Evolutionary conservation across 2,329 filamentous ascomycete genomes (phyloP), one percentile per base, ranked within the genome.

Genomic region (Zasmidium cellare): DNA sequence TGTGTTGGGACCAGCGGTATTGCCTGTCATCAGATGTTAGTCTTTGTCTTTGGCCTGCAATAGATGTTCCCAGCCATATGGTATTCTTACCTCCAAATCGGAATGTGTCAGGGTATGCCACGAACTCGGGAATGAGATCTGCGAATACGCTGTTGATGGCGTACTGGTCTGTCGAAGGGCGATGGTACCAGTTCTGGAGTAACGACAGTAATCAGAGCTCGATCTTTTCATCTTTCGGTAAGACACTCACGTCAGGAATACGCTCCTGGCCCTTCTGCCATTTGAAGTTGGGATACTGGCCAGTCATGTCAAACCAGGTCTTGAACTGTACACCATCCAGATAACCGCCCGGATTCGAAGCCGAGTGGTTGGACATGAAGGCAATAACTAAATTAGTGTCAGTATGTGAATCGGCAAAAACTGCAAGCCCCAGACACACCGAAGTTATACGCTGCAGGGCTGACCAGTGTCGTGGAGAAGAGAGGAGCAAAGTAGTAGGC

Each of bases 1-100:
- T 18, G 66, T 66, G 59, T 73, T 68, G 9, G 60, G 52, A 2
- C 57, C 67, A 14, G 67, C 69, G 11, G 35, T 41, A 63, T 75
- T 75, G 46, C 72, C n/a, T n/a, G n/a, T n/a, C n/a, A n/a, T n/a
- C n/a, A n/a, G n/a, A n/a, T n/a, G n/a, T n/a, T n/a, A n/a, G n/a
- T n/a, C n/a, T n/a, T n/a, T n/a, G n/a, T n/a, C n/a, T n/a, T n/a
- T n/a, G n/a, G n/a, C n/a, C n/a, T n/a, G n/a, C n/a, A n/a, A n/a
- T n/a, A n/a, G n/a, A n/a, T n/a, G n/a, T n/a, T n/a, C n/a, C n/a
- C n/a, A n/a, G n/a, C n/a, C n/a, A n/a, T n/a, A n/a, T n/a, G n/a
- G n/a, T n/a, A n/a, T n/a, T n/a, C n/a, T n/a, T n/a, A n/a, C n/a
- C 72, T 38, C 72, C 72, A 20, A 73, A 51, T 46, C 51, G 48